phyloP scores from a whole-genome alignment of 2,329 filamentous ascomycete species.

The Fusarium cicatricum region DNA sequence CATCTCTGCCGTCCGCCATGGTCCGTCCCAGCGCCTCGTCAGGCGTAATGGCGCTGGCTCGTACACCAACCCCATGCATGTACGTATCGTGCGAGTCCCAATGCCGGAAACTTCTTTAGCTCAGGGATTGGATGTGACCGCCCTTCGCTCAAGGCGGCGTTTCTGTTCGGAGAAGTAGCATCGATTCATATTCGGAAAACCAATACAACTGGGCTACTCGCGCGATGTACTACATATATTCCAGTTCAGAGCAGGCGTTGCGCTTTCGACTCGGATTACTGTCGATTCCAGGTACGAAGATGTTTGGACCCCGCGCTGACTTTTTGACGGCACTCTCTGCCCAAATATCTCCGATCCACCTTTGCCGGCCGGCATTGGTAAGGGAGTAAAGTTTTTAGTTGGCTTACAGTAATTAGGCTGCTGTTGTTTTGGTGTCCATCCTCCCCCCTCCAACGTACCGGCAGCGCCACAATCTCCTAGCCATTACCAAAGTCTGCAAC shows the following conservation, averaged over 20 bases:
- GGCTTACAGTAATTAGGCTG: constrained; percentile 16
- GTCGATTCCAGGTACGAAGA: constrained; percentile 5
- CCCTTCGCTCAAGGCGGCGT: constrained; percentile 13
- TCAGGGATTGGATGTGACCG: neutral
- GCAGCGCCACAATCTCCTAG: constrained; percentile 14
- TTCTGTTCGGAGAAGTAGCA: constrained; percentile 10
- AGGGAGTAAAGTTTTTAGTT: constrained; percentile 5
- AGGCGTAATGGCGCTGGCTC: neutral
- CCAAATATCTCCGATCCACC: constrained; percentile 25
- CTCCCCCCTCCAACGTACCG: constrained; percentile 29
- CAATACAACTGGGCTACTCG: constrained; percentile 7
- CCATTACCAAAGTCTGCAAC: constrained; percentile 4
- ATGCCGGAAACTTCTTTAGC: constrained; percentile 10
- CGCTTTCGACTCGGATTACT: constrained; percentile 14
- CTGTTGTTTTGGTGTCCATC: constrained; percentile 28
- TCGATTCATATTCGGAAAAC: constrained; percentile 19
- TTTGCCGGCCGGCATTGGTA: constrained; percentile 40
- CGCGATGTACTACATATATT: too few relatives aligned
- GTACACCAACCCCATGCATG: too few relatives aligned
- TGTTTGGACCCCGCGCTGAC: constrained; percentile 22
- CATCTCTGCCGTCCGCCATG: constrained; percentile 27
- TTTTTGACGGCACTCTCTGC: constrained; percentile 29
- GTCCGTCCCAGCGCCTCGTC: constrained; percentile 19
- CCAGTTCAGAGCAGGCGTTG: too few relatives aligned
- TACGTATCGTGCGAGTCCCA: constrained; percentile 1